Evolutionary conservation across 306 rosid species (phyloP).

Genomic region (Acmispon strigosus): DNA sequence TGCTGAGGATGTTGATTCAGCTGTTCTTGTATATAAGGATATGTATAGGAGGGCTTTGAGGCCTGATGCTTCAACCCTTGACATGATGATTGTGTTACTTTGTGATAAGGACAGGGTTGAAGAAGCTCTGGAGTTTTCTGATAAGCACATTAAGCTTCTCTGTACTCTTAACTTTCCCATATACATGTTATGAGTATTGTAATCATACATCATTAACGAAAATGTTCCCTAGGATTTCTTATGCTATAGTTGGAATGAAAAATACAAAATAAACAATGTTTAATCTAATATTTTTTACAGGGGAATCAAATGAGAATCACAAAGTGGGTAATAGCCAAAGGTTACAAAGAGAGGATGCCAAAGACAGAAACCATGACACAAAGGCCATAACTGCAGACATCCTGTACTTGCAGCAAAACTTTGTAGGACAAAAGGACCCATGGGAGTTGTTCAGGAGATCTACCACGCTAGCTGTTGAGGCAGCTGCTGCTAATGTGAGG

Average conservation of each 20-base stretch:
- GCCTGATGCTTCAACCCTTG: constrained; percentile 41
- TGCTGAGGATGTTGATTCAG: constrained; percentile 48
- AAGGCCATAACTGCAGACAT: constrained; percentile 77
- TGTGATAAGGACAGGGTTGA: constrained; percentile 43
- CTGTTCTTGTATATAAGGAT: constrained; percentile 59
- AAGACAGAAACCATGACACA: constrained; percentile 59
- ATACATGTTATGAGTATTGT: neutral
- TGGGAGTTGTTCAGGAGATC: constrained; percentile 45
- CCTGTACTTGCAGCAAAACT: constrained; percentile 55
- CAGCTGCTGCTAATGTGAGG: constrained; percentile 74
- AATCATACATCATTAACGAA: neutral
- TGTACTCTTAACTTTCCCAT: constrained; percentile 8
- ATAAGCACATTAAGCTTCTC: neutral
- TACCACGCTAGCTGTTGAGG: constrained; percentile 76
- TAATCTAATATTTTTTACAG: constrained; percentile 2
- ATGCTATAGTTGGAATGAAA: neutral
- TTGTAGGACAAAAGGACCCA: constrained; percentile 41
- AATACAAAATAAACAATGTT: neutral
- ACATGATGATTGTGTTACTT: constrained; percentile 33
- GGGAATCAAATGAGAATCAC: constrained; percentile 22
- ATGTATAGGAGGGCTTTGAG: constrained; percentile 54
- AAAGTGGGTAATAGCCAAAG: constrained; percentile 75
- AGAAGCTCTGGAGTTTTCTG: constrained; percentile 48
- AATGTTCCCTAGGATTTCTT: neutral
- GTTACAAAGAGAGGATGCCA: constrained; percentile 62